Evolutionary conservation across 148 eudicot genomes (phyloP), one percentile per base, ranked within the genome.

Genomic region (Cornus controversa): DNA sequence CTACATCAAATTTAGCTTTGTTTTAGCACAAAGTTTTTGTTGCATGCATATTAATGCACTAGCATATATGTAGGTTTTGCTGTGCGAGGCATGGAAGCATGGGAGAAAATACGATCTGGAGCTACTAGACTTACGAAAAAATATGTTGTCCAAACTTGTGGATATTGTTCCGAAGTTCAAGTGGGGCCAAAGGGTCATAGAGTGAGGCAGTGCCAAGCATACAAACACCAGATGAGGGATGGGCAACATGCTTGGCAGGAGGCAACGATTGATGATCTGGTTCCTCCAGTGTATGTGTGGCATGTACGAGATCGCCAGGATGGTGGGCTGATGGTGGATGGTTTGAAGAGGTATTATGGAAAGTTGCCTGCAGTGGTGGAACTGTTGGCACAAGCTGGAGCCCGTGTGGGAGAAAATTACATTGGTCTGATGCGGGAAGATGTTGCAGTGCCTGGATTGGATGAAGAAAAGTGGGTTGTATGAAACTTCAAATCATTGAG

Each of bases 201-300:
- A 34, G 86, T 86, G 22, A 83, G 86, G 78, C 86, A 86, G n/a
- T 83, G 88, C 76, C 86, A 75, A 58, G 84, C 78, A 67, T 83
- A 68, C 74, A 83, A 83, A 82, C 89, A 86, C 81, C 89, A 86
- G 82, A 86, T 80, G 86, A 83, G 89, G 72, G 89, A 86, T 22
- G 86, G 89, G 4, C 86, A 86, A 79, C 89, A 86, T 66, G 89
- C 86, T 42, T 86, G 89, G 89, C 89, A 86, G 68, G 84, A 86
- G 76, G 89, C 86, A 34, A 83, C 82, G 15, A 15, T 86, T n/a
- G 89, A 86, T 29, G 86, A 83, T 50, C 78, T 86, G 50, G 47
- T 83, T 28, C 84, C 84, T 58, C 84, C 84, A 0, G 78, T 82
- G n/a, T 77, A 82, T 69, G 84, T 78, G 50, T 82, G 86, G 86